Percentiles rank a stretch among this genome's conserved stretches.
phyloP scores from a whole-genome alignment of 306 rosid species.

The Echinosophora koreensis region DNA sequence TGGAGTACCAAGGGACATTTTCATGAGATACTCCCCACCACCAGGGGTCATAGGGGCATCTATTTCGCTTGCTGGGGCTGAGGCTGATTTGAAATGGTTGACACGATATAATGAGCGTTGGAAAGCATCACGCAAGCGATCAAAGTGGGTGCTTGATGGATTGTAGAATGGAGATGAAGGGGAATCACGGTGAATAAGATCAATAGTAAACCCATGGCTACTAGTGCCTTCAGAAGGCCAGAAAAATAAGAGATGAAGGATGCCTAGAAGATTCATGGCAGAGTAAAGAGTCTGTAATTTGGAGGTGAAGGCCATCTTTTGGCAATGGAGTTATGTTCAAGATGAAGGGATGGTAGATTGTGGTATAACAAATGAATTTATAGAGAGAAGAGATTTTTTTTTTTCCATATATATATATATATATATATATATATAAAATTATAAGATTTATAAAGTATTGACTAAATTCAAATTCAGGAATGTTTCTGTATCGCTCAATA shows the following conservation, averaged over 20 bases:
- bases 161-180: slow-evolving; percentile 57
- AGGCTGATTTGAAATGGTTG: slow-evolving; percentile 7
- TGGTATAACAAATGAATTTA: background rate
- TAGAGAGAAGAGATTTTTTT: background rate
- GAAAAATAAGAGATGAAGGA: slow-evolving; percentile 5
- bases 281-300: background rate
- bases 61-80: background rate
- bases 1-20: slow-evolving; percentile 65
- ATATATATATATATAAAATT: no score
- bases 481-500: no score
- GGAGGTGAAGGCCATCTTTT: background rate
- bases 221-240: background rate
- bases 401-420: no score
- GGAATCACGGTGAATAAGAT: slow-evolving; percentile 65
- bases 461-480: no score
- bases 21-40: slow-evolving; percentile 65
- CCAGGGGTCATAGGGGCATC: slow-evolving; percentile 38
- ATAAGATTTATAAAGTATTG: no score
- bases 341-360: background rate
- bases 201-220: slow-evolving; percentile 21
- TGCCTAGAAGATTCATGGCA: background rate
- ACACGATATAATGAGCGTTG: slow-evolving; percentile 56
- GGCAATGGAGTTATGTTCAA: background rate
- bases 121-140: slow-evolving; percentile 52
- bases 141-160: slow-evolving; percentile 45